Evolutionary conservation across 345 rosid species (phyloP).

Genomic region (Acer campestre): DNA sequence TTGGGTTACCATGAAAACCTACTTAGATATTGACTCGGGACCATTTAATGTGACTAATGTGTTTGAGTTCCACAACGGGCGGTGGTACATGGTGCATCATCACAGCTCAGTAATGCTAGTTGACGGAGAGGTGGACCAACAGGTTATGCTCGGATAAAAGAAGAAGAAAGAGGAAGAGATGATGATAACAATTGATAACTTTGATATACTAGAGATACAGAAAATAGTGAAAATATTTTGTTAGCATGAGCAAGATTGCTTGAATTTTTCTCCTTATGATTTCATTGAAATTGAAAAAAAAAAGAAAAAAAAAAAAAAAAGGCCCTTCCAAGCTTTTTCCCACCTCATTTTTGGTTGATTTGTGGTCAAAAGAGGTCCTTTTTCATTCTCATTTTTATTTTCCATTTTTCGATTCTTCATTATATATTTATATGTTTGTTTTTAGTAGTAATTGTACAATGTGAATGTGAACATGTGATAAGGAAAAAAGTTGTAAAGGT

Average conservation of each 20-base stretch:
- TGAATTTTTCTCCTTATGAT: constrained; percentile 31
- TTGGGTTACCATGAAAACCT: constrained; percentile 92
- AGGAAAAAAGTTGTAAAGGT: background rate
- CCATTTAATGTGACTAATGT: constrained; percentile 79
- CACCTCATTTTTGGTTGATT: constrained; percentile 40
- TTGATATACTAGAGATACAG: constrained; percentile 29
- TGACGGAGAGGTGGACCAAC: constrained; percentile 40
- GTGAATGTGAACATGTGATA: background rate
- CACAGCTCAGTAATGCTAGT: constrained; percentile 68
- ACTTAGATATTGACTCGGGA: constrained; percentile 61
- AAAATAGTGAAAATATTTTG: constrained; percentile 33
- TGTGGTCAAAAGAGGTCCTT: constrained; percentile 21
- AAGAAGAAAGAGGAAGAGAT: constrained; percentile 13
- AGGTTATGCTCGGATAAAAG: constrained; percentile 42
- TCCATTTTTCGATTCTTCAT: background rate
- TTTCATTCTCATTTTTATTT: background rate
- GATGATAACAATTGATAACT: constrained; percentile 24
- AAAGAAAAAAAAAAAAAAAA: constrained; percentile 17
- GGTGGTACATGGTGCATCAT: constrained; percentile 95
- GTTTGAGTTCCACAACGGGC: constrained; percentile 79
- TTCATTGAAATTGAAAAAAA: constrained; percentile 2
- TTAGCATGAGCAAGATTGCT: constrained; percentile 30
- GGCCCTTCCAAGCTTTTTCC: constrained; percentile 22
- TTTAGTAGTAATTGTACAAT: constrained; percentile 1
- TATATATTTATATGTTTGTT: background rate